Evolutionary conservation across 1,284 basidiomycete species (phyloP).

Genomic region (Ustilago lituana): DNA sequence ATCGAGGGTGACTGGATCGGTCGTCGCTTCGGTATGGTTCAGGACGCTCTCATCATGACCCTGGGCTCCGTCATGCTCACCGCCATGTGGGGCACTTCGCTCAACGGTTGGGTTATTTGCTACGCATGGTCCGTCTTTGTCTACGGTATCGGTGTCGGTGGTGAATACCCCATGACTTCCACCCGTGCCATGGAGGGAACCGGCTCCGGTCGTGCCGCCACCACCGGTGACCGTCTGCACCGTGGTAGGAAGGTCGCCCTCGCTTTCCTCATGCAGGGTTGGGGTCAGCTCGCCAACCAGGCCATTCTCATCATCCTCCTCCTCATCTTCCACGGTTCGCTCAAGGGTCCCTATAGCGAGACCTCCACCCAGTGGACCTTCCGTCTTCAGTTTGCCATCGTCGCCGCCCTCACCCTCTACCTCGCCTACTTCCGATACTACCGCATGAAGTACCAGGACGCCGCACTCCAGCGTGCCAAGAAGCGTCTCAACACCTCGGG

Average conservation of each 20-base stretch:
- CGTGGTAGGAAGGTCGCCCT: constrained; percentile 72
- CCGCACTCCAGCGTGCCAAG: constrained; percentile 69
- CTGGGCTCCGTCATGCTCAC: constrained; percentile 72
- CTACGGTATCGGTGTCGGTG: constrained; percentile 70
- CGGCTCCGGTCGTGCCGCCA: constrained; percentile 65
- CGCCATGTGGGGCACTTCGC: constrained; percentile 70
- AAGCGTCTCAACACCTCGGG: constrained; percentile 69
- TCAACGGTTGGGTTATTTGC: constrained; percentile 73
- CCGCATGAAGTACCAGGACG: constrained; percentile 67
- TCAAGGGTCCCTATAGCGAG: constrained; percentile 67
- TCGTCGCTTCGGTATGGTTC: constrained; percentile 70
- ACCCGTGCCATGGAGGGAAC: constrained; percentile 71
- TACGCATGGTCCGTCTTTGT: constrained; percentile 71
- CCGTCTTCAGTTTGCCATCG: constrained; percentile 72
- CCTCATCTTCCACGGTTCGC: constrained; percentile 70
- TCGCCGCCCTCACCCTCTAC: constrained; percentile 71
- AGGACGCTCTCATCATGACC: constrained; percentile 68
- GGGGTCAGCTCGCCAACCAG: constrained; percentile 72
- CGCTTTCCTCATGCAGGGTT: constrained; percentile 72
- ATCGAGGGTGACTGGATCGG: constrained; percentile 73
- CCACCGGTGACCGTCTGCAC: constrained; percentile 71
- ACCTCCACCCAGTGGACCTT: constrained; percentile 71
- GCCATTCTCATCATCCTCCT: constrained; percentile 70
- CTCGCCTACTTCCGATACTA: constrained; percentile 72
- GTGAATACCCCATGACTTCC: constrained; percentile 73